Evolutionary conservation across 2,329 filamentous ascomycete genomes (phyloP), one percentile per base, ranked within the genome.

Genomic region (Paramyrothecium sp.): DNA sequence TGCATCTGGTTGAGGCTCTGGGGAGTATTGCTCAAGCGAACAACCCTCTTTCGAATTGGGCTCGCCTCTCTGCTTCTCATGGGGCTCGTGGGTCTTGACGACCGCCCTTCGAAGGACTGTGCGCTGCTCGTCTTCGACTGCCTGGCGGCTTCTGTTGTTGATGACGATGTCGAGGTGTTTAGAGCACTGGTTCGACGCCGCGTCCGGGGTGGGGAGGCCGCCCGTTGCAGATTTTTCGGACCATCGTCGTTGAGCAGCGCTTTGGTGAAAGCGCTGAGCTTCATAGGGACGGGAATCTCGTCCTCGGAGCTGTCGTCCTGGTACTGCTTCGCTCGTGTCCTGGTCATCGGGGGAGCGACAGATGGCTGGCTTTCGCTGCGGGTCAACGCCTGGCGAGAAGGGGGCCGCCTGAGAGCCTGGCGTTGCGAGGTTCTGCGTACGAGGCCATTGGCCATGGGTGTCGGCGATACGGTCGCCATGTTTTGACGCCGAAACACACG

Each of bases 261-360:
- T 70, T 95, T 94, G 52, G 94, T 96, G 63, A 95, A 85, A 66
- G 93, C 92, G 71, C 92, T 97, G 71, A 97, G 89, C 77, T 95
- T 96, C 85, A 95, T 92, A 66, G 92, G 92, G 64, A 91, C 89
- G 17, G 90, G 90, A 26, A 96, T 91, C 74, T 97, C 94, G 68
- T 97, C 94, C 74, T 97, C 94, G 22, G 93, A 97, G 78, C 91
- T 97, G 70, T 97, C 93, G 65, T 91, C 88, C 63, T 70, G 62
- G 58, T 71, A 88, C 58, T 71, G 81, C 51, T 79, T 78, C 13
- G 22, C 21, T 23, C 58, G 79, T 78, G 55, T 79, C 72, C 44
- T 76, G 75, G 48, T 73, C 63, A 69, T 58, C 49, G 65, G 59
- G 47, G 67, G 58, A 30, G 68, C 60, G 17, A 67, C 70, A 10